Conservation (phyloP, 2,329 filamentous ascomycete species). For the Phaeosphaeria sp. region DNA sequence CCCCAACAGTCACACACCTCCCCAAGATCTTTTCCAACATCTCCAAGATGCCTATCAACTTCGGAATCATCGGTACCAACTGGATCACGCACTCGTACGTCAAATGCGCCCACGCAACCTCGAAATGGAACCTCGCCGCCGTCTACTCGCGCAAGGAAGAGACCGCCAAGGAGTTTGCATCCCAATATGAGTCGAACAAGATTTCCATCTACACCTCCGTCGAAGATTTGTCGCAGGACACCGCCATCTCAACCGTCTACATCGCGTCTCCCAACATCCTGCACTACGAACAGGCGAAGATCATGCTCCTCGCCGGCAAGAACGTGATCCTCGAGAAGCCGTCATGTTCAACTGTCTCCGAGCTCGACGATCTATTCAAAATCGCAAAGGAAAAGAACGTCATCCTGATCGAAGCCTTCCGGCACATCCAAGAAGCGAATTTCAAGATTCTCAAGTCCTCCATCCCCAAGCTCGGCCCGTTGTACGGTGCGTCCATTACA, state of each 20-base stretch:
- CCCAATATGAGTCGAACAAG: constrained; percentile 45
- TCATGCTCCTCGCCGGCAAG: constrained; percentile 52
- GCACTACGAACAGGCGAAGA: constrained; percentile 55
- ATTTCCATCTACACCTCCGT: constrained; percentile 50
- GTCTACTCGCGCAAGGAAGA: constrained; percentile 56
- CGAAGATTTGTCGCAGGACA: constrained; percentile 46
- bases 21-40: background rate
- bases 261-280: constrained; percentile 58
- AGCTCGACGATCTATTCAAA: constrained; percentile 53
- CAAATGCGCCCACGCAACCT: constrained; percentile 50
- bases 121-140: constrained; percentile 52
- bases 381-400: constrained; percentile 50
- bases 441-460: constrained; percentile 52
- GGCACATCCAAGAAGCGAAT: constrained; percentile 59
- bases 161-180: constrained; percentile 51
- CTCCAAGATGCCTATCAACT: constrained; percentile 45
- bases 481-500: constrained; percentile 54
- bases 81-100: constrained; percentile 60
- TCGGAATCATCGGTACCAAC: constrained; percentile 56
- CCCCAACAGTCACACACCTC: background rate
- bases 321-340: constrained; percentile 61
- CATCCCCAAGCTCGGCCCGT: constrained; percentile 48
- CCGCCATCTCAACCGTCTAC: constrained; percentile 53
- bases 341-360: constrained; percentile 50
- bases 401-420: constrained; percentile 56